Percentiles rank a stretch among this genome's conserved stretches.
phyloP scores from a whole-genome alignment of 805 yeast genomes.

The Saccharomycopsis fodiens region DNA sequence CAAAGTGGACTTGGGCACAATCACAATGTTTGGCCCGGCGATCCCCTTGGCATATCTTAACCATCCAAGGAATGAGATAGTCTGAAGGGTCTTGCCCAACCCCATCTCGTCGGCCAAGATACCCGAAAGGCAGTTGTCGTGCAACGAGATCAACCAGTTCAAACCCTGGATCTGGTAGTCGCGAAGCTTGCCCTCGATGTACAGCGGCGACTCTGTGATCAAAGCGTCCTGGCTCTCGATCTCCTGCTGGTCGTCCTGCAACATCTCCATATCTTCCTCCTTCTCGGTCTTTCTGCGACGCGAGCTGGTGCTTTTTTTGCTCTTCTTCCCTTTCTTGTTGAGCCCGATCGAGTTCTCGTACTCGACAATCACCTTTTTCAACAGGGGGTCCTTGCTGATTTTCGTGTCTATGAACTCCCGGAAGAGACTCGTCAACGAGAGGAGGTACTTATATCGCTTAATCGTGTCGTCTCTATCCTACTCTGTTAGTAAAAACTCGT shows the following conservation, averaged over 20 bases:
- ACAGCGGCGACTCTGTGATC: slow-evolving; percentile 81
- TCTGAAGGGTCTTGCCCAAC: slow-evolving; percentile 90
- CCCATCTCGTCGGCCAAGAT: slow-evolving; percentile 99
- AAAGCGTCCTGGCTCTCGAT: slow-evolving; percentile 45
- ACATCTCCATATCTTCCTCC: slow-evolving; percentile 90
- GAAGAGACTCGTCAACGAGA: slow-evolving; percentile 79
- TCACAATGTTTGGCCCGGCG: slow-evolving; percentile 84
- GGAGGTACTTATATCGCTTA: slow-evolving; percentile 68
- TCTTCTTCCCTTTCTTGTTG: slow-evolving; percentile 24
- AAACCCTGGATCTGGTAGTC: slow-evolving; percentile 93
- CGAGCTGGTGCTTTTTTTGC: slow-evolving; percentile 18
- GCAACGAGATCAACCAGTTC: slow-evolving; percentile 86
- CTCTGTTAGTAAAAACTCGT: not conserved
- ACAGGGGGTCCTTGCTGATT: slow-evolving; percentile 68
- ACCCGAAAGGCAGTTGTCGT: slow-evolving; percentile 85
- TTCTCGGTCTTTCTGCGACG: slow-evolving; percentile 86
- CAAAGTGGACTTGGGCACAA: slow-evolving; percentile 91
- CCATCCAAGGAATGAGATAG: slow-evolving; percentile 86
- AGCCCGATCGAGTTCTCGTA: slow-evolving; percentile 44
- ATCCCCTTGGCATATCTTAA: slow-evolving; percentile 69
- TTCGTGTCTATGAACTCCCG: slow-evolving; percentile 80
- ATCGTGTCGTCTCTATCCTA: slow-evolving; percentile 60
- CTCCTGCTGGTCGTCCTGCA: slow-evolving; percentile 71
- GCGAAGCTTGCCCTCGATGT: slow-evolving; percentile 65
- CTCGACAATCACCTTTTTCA: slow-evolving; percentile 52